These are phyloP conservation scores for Parmelia sp. DNA, from an alignment of 495 filamentous ascomycete species.

Conservation along the genomic window DNA sequence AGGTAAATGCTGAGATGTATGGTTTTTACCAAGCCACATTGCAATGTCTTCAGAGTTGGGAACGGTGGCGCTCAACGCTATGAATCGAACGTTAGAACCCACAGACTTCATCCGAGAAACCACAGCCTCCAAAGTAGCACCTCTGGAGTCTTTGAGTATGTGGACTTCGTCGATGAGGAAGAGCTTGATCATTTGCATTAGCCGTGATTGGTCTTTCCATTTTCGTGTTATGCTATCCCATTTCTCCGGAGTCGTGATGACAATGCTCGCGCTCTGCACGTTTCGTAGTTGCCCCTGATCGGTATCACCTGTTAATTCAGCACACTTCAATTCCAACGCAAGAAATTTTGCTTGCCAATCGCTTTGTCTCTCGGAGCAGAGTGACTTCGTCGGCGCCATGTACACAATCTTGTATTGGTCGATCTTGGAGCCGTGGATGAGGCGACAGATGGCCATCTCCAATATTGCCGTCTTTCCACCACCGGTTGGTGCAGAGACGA, in stretches of 20 bases:
- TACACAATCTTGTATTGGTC: conserved; percentile 89
- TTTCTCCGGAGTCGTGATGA: conserved; percentile 96
- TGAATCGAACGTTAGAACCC: conserved; percentile 77
- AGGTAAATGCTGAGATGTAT: conserved; percentile 58
- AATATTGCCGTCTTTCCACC: conserved; percentile 90
- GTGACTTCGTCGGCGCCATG: conserved; percentile 87
- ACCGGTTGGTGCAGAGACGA: conserved; percentile 85
- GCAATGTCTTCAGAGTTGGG: conserved; percentile 91
- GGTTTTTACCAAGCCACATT: conserved; percentile 78
- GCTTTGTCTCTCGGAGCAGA: conserved; percentile 73
- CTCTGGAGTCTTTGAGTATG: conserved; percentile 81
- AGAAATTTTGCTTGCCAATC: conserved; percentile 88
- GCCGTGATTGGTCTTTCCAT: conserved; percentile 82
- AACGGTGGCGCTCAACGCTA: conserved; percentile 88
- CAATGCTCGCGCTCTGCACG: conserved; percentile 79
- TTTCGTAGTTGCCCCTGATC: conserved; percentile 63
- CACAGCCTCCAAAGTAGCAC: conserved; percentile 89
- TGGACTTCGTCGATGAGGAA: conserved; percentile 97
- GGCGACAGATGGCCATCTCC: conserved; percentile 83
- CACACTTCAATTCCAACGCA: conserved; percentile 65
- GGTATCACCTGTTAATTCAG: conserved; percentile 89
- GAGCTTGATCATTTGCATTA: conserved; percentile 80
- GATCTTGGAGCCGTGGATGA: conserved; percentile 54
- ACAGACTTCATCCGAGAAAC: conserved; percentile 96
- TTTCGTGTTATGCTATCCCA: conserved; percentile 97